Base-by-base conservation (phyloP, 108 stramenopile species). In the Stephanodiscus triporus region DNA sequence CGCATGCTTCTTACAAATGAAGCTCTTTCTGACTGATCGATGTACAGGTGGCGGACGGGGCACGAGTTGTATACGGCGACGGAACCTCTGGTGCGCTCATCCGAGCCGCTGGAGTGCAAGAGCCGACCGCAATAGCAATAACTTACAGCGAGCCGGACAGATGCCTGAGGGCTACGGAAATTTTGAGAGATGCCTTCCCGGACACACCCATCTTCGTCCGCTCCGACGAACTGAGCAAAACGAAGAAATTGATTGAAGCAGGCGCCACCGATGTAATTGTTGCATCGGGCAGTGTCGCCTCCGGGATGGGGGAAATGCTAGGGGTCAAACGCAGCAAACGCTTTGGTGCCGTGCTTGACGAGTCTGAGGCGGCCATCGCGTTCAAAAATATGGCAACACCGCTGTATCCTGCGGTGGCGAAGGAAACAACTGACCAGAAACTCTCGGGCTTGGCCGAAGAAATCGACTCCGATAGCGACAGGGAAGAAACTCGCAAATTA, bases 231-330 rank as follows among this genome's bases (percentile, higher is more conserved):
- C 51, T 48, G 32, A 40, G 56, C 19, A 48, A 36, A 9, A 78
- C 64, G 14, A 68, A 84, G 71, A 60, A 84, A 43, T 73, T 89
- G 29, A 60, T 87, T 5, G 72, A 84, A 53, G 87, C 86, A 23
- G 89, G 89, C 50, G 89, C 89, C 34, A 87, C 86, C 4, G 89
- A 87, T 60, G 83, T 89, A 11, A 82, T 89, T 45, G 73, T 81
- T 32, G 55, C 80, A 59, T 61, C 73, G 36, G 80, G 80, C 23
- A 70, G 68, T 23, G 73, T 81, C 49, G 80, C 80, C 6, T 75
- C 73, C 8, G 73, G 80, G 0, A 71, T 81, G 32, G 80, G 80
- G 7, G 51, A 69, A 9, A 37, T 81, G 24, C 38, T 81, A 2
- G 80, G 80, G 24, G 80, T 81, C 10, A 51, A 48, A 9, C 68